These are phyloP conservation scores for Cruciata laevipes DNA, from an alignment of 257 asterid genomes.

Conservation along the genomic window DNA sequence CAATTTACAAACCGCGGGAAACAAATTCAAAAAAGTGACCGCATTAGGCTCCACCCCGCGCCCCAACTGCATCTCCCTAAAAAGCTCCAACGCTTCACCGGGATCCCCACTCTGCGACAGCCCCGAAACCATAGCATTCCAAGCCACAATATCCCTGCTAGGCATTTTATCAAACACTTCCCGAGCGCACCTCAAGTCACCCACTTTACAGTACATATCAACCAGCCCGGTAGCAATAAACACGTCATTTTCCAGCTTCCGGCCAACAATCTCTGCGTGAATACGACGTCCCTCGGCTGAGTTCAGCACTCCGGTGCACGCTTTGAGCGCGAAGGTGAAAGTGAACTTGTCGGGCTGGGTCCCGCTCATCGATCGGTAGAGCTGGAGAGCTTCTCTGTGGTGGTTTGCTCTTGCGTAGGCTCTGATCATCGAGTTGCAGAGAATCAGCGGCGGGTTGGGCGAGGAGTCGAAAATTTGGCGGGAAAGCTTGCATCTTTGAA, in stretches of 20 bases:
- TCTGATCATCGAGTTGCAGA: slow-evolving; percentile 35
- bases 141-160: slow-evolving; percentile 29
- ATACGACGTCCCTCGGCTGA: slow-evolving; percentile 23
- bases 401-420: slow-evolving; percentile 21
- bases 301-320: slow-evolving; percentile 23
- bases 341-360: slow-evolving; percentile 31
- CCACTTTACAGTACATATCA: slow-evolving; percentile 28
- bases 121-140: slow-evolving; percentile 39
- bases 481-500: slow-evolving; percentile 26
- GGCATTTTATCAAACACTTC: slow-evolving; percentile 34
- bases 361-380: slow-evolving; percentile 21
- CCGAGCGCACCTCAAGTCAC: slow-evolving; percentile 25
- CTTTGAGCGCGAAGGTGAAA: slow-evolving; percentile 38
- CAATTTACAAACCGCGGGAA: slow-evolving; percentile 33
- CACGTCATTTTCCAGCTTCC: slow-evolving; percentile 27
- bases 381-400: slow-evolving; percentile 20
- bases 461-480: slow-evolving; percentile 22
- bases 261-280: slow-evolving; percentile 19
- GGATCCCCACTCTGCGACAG: slow-evolving; percentile 23
- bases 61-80: slow-evolving; percentile 26
- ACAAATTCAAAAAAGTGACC: slow-evolving; percentile 32
- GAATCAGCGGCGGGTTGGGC: slow-evolving; percentile 19
- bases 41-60: slow-evolving; percentile 23
- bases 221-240: slow-evolving; percentile 36
- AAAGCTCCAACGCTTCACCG: slow-evolving; percentile 22